Conservation (phyloP, 257 asterid genomes). For the Rubia yunnanensis region DNA sequence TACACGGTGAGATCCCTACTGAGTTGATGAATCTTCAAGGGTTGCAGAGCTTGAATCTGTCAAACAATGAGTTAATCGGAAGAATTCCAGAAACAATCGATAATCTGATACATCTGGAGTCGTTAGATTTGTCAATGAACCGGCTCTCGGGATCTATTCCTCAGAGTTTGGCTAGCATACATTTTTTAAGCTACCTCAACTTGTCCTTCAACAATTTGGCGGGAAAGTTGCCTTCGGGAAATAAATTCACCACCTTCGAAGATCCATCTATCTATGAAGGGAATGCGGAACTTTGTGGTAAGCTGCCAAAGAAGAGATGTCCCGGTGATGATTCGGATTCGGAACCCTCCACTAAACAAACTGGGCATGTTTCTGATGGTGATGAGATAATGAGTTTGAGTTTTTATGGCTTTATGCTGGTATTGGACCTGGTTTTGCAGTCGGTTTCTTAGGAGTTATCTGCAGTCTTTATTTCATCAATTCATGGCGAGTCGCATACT, state of each 20-base stretch:
- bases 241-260: constrained; percentile 18
- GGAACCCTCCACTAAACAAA: neutral
- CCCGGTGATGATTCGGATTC: neutral
- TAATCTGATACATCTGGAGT: constrained; percentile 18
- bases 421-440: constrained; percentile 15
- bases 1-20: constrained; percentile 5
- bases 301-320: neutral
- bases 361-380: neutral
- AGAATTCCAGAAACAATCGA: constrained; percentile 19
- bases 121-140: constrained; percentile 25
- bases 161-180: constrained; percentile 15
- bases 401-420: neutral
- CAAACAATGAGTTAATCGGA: constrained; percentile 14
- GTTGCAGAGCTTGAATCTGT: constrained; percentile 14
- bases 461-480: neutral
- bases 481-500: neutral
- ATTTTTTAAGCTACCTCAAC: constrained; percentile 23
- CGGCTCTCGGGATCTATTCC: constrained; percentile 21
- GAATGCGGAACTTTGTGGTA: constrained; percentile 1
- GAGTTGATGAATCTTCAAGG: constrained; percentile 7
- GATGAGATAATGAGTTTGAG: neutral
- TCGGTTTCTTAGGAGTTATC: constrained; percentile 18
- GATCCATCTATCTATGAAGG: constrained; percentile 4
- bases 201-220: constrained; percentile 22
- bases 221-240: constrained; percentile 22